Base-by-base conservation (phyloP, 1,284 basidiomycete species). In the Austroboletus novae-zelandiae region DNA sequence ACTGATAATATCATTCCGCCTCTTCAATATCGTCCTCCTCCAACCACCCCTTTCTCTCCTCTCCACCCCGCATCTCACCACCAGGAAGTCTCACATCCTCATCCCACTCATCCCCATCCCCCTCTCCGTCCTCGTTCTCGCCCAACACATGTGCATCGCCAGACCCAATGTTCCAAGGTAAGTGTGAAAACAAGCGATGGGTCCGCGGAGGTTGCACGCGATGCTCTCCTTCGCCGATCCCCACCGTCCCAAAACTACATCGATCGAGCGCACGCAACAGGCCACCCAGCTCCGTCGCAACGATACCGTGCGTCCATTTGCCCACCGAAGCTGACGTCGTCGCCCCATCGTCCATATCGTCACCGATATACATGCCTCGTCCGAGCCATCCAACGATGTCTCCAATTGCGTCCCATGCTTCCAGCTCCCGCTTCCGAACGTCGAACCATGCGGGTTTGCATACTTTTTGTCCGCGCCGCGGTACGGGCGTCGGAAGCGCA, bases 401-500 rank as follows among this genome's bases (percentile, higher is more conserved):
- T 40, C 74, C 69, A 29, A 89, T 73, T 10, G 75, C 79, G 45
- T 80, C 81, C 66, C 75, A 77, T 1, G 81, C 81, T 11, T 78
- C 77, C 51, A 80, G 75, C 59, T 81, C 78, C 57, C 71, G 76
- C 27, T 71, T 70, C 13, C 83, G 70, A 40, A 69, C 69, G 18
- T 83, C 80, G 59, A 91, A 90, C 67, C 85, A 91, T 15, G 77
- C 75, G 2, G 89, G 88, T 66, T 91, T 91, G 68, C 72, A 83
- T 17, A 93, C 74, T 62, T 89, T 92, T 66, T 98, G 95, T 2
- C 78, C 77, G 4, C 74, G 79, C 34, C 92, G 77, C 1, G 79
- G 74, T 2, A 23, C 92, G 1, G 96, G 96, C 1, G 83, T 83
- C 0, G 96, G 96, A 2, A 99, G 78, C 3, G 84, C 80, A 62